Conservation (phyloP, 352 stramenopile genomes). For the Phytopythium chamaehyphon region DNA sequence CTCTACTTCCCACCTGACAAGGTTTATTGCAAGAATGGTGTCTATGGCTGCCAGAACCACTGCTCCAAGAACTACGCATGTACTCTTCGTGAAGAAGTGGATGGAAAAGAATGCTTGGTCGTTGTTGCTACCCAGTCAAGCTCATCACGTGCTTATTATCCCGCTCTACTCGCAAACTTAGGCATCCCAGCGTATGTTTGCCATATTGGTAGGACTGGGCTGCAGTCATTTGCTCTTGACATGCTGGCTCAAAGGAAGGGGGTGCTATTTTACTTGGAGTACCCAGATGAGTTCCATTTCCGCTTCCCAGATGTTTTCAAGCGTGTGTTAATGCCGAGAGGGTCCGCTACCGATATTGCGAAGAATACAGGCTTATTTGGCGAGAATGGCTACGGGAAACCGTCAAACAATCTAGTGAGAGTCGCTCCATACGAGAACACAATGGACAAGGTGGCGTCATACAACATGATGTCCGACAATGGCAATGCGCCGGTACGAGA, state of each 20-base stretch:
- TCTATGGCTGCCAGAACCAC: slow-evolving; percentile 24
- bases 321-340: slow-evolving; percentile 28
- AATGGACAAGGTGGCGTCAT: slow-evolving; percentile 1
- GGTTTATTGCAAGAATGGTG: slow-evolving; percentile 17
- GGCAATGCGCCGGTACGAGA: slow-evolving; percentile 21
- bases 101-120: slow-evolving; percentile 26
- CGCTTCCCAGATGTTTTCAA: slow-evolving; percentile 21
- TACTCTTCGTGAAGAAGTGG: slow-evolving; percentile 13
- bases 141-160: slow-evolving; percentile 18
- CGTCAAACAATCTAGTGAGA: slow-evolving; percentile 24
- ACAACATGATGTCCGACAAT: slow-evolving; percentile 13
- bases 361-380: slow-evolving; percentile 22
- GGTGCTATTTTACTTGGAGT: slow-evolving; percentile 45
- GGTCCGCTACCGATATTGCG: slow-evolving; percentile 6
- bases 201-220: slow-evolving; percentile 19
- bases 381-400: slow-evolving; percentile 33
- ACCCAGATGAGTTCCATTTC: slow-evolving; percentile 37
- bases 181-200: slow-evolving; percentile 40
- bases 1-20: slow-evolving; percentile 17
- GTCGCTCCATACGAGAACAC: slow-evolving; percentile 16
- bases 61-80: slow-evolving; percentile 38
- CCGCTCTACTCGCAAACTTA: slow-evolving; percentile 34
- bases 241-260: slow-evolving; percentile 10
- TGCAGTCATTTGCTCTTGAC: slow-evolving; percentile 11
- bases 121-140: slow-evolving; percentile 21